Evolutionary conservation across 1,284 basidiomycete genomes (phyloP), one percentile per base, ranked within the genome.

Genomic region (Ustilago cynodontis): DNA sequence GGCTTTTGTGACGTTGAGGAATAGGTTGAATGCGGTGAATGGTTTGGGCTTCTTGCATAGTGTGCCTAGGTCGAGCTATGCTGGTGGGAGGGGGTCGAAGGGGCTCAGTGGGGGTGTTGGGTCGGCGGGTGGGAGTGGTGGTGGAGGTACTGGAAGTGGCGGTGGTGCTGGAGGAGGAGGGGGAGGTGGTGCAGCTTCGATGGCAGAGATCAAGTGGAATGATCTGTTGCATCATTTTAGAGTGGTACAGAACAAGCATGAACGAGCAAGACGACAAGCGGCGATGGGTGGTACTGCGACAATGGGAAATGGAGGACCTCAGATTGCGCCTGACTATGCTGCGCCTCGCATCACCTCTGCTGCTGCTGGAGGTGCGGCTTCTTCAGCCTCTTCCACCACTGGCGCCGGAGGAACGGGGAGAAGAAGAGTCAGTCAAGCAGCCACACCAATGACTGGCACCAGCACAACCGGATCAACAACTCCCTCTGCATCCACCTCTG

Each of bases 1-100:
- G 43, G 97, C 97, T 0, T 99, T 99, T 84, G 91, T 95, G 7
- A 98, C 96, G 1, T 89, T 99, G 18, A 90, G 96, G 39, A 98
- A 98, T 86, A 91, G 97, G 37, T 87, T 99, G 37, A 95, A 93
- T 77, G 95, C 95, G 2, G 94, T 99, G 50, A 96, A 96, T 86
- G 94, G 95, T 1, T 91, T 95, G 11, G 96, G 97, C 0, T 97
- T 95, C 86, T 87, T 96, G 3, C 93, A 96, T 64, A 93, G 93
- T 56, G 91, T 92, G 20, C 92, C 93, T 0, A 92, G 93, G 14
- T 55, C 71, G 26, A 67, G 51, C 49, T 72, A 74, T 39, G 54
- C 54, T 18, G 8, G 49, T 2, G 24, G 24, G 22, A 43, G 47
- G 20, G 54, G 41, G 28, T 24, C 33, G 2, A 71, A 67, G 66